phyloP scores from a whole-genome alignment of 768 basidiomycete genomes.

The Pleurotus platypus region DNA sequence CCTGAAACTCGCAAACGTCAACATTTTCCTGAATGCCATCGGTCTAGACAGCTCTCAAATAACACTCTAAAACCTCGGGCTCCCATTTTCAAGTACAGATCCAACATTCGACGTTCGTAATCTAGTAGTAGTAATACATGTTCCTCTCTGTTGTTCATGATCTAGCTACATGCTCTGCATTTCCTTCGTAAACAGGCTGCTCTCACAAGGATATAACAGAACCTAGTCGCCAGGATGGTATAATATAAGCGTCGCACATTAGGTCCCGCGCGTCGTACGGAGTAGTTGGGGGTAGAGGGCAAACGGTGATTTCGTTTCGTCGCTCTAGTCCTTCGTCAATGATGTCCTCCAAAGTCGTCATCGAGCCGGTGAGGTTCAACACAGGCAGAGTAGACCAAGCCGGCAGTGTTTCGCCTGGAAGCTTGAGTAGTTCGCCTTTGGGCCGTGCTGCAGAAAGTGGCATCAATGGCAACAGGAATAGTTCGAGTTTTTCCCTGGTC shows the following conservation, averaged over 20 bases:
- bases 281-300: conserved; percentile 15
- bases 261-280: conserved; percentile 22
- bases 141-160: not conserved
- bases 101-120: not conserved
- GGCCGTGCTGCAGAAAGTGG: conserved; percentile 26
- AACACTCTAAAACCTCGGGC: conserved; percentile 36
- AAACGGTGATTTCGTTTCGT: conserved; percentile 29
- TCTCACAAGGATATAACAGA: conserved; percentile 7
- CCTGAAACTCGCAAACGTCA: conserved; percentile 87
- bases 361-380: conserved; percentile 59
- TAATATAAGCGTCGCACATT: conserved; percentile 16
- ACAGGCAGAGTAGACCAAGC: conserved; percentile 55
- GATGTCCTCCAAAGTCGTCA: conserved; percentile 34
- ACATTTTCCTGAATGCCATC: conserved; percentile 83
- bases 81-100: not conserved
- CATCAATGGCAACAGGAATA: conserved; percentile 75
- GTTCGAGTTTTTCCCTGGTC: conserved; percentile 53
- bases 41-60: conserved; percentile 71
- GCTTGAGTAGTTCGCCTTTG: conserved; percentile 41
- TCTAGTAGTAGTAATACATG: no score
- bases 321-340: conserved; percentile 28
- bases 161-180: conserved; percentile 3
- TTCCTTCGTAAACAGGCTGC: not conserved
- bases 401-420: conserved; percentile 55
- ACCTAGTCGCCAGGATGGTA: not conserved